These are phyloP conservation scores for Friedmanniomyces simplex DNA, from an alignment of 495 filamentous ascomycete species.

Conservation along the genomic window DNA sequence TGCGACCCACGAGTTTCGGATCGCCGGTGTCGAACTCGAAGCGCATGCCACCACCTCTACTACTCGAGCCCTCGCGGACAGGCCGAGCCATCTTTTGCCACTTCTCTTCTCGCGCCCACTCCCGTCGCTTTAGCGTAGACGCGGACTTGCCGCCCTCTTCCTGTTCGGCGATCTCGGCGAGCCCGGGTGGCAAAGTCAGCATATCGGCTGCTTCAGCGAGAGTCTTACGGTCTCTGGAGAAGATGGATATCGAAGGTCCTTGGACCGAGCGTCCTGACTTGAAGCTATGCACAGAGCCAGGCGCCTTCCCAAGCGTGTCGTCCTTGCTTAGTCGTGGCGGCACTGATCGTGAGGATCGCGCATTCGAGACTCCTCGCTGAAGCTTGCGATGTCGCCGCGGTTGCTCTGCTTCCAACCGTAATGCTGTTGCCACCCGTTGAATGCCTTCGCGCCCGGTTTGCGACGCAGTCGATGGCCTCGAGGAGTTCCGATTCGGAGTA, in stretches of 20 bases:
- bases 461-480: conserved; percentile 12
- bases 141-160: conserved; percentile 46
- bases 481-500: conserved; percentile 32
- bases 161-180: conserved; percentile 51
- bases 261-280: conserved; percentile 12
- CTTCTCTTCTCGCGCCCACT: conserved; percentile 78
- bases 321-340: conserved; percentile 37
- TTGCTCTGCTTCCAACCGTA: conserved; percentile 53
- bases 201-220: conserved; percentile 85
- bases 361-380: conserved; percentile 40
- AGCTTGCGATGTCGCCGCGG: conserved; percentile 48
- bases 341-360: conserved; percentile 27
- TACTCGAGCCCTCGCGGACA: conserved; percentile 25
- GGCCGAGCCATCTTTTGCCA: conserved; percentile 88
- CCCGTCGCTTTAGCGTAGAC: conserved; percentile 61
- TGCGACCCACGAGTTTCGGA: conserved; percentile 77
- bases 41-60: conserved; percentile 65
- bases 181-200: conserved; percentile 65
- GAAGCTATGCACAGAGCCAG: conserved; percentile 16
- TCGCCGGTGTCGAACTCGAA: conserved; percentile 83
- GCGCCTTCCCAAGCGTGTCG: conserved; percentile 31
- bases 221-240: conserved; percentile 44
- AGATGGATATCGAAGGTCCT: conserved; percentile 46
- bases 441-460: conserved; percentile 38
- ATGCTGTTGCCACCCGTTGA: conserved; percentile 55